phyloP scores from a whole-genome alignment of 306 rosid species.

The Erythrophleum fordii region DNA sequence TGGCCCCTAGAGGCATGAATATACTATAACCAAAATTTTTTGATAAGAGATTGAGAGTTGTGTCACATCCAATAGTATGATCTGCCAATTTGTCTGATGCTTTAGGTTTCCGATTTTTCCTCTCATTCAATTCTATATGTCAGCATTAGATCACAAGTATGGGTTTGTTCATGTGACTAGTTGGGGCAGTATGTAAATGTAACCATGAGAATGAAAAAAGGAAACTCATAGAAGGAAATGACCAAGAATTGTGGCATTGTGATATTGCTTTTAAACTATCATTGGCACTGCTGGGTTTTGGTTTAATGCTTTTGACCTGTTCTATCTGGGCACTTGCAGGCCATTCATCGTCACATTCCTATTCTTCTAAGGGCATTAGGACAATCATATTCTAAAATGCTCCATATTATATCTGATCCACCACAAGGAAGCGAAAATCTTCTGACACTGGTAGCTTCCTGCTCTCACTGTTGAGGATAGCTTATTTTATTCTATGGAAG shows the following conservation, averaged over 20 bases:
- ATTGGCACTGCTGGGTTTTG: constrained; percentile 12
- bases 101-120: not conserved
- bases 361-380: constrained; percentile 88
- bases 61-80: not conserved
- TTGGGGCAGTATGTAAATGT: not conserved
- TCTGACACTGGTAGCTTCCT: constrained; percentile 69
- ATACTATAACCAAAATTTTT: not conserved
- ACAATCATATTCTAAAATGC: constrained; percentile 83
- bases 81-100: not conserved
- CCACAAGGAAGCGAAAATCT: constrained; percentile 98
- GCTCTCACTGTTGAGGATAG: constrained; percentile 33
- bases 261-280: constrained; percentile 31
- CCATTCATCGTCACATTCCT: constrained; percentile 93
- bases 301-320: constrained; percentile 33
- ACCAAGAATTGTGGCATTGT: constrained; percentile 15
- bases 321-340: constrained; percentile 56
- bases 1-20: not conserved
- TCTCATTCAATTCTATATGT: not conserved
- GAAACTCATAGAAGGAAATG: not conserved
- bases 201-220: not conserved
- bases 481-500: constrained; percentile 20
- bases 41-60: not conserved
- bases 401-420: constrained; percentile 89
- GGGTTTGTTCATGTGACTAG: not conserved
- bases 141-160: not conserved